Evolutionary conservation across 139 green algal genomes (phyloP).

Genomic region (Tetraselmis striata): DNA sequence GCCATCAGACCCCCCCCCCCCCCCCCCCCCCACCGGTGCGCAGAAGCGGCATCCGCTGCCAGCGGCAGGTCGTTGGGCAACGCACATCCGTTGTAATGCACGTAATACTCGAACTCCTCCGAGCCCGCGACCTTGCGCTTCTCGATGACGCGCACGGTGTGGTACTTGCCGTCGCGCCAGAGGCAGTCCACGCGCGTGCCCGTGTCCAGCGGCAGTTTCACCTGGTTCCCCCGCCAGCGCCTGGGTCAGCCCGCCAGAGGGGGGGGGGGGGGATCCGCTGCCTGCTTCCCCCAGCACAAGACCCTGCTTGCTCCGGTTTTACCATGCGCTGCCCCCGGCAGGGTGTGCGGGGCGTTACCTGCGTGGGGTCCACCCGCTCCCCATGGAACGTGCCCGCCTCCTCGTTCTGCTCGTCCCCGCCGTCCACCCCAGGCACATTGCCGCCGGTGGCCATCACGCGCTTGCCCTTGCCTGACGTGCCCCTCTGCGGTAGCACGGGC

Average conservation of each 20-base stretch:
- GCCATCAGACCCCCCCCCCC: not conserved
- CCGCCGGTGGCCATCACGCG: slow-evolving; percentile 18
- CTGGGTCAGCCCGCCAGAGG: too few relatives aligned
- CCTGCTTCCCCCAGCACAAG: not conserved
- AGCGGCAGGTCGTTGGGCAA: not conserved
- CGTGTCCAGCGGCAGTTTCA: slow-evolving; percentile 78
- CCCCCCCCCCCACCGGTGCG: not conserved
- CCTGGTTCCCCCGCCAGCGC: too few relatives aligned
- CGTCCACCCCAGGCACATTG: not conserved
- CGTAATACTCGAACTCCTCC: slow-evolving; percentile 87
- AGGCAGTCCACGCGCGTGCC: slow-evolving; percentile 63
- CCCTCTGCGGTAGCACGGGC: not conserved
- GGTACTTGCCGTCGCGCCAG: slow-evolving; percentile 73
- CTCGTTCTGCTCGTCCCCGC: not conserved
- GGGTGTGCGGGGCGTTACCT: not conserved
- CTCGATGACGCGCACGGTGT: slow-evolving; percentile 80
- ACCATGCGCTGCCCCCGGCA: slow-evolving; percentile 8
- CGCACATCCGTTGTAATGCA: slow-evolving; percentile 81
- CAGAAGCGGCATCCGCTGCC: not conserved
- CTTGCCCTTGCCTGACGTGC: slow-evolving; percentile 27
- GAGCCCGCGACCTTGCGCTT: slow-evolving; percentile 32
- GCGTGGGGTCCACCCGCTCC: not conserved
- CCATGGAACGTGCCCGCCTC: not conserved
- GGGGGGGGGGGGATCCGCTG: not conserved
- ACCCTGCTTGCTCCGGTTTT: slow-evolving; percentile 10